A percentile compares a stretch with the other conserved stretches of the same genome.
phyloP scores from a whole-genome alignment of 768 basidiomycete species.

The Agrocybe praecox region DNA sequence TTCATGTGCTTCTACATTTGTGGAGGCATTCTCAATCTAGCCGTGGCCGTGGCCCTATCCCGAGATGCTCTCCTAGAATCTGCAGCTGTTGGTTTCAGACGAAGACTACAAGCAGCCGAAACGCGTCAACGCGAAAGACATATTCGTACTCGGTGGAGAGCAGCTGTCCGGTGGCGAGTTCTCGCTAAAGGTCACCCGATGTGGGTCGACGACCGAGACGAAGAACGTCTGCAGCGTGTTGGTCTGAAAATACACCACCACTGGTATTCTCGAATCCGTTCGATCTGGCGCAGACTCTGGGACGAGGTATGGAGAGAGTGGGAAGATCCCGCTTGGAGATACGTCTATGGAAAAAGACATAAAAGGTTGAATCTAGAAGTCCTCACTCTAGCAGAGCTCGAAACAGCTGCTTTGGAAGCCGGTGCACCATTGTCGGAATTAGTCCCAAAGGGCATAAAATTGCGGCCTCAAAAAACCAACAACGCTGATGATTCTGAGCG shows the following conservation, averaged over 20 bases:
- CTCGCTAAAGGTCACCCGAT: constrained; percentile 45
- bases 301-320: constrained; percentile 16
- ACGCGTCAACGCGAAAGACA: constrained; percentile 48
- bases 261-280: constrained; percentile 17
- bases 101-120: constrained; percentile 50
- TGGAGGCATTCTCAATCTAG: constrained; percentile 65
- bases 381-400: constrained; percentile 54
- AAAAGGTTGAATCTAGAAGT: constrained; percentile 68
- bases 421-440: constrained; percentile 60
- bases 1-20: constrained; percentile 61
- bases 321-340: constrained; percentile 25
- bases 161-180: constrained; percentile 68
- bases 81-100: constrained; percentile 64
- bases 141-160: constrained; percentile 56
- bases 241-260: constrained; percentile 3
- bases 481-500: not conserved
- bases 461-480: constrained; percentile 5
- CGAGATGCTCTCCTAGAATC: constrained; percentile 77
- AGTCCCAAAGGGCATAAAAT: constrained; percentile 40
- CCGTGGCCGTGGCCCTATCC: constrained; percentile 62
- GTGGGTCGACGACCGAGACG: constrained; percentile 50
- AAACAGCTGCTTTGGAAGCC: constrained; percentile 68
- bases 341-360: constrained; percentile 38
- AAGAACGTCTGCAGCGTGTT: constrained; percentile 8
- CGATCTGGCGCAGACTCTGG: constrained; percentile 12